Evolutionary conservation across 2,329 filamentous ascomycete genomes (phyloP), one percentile per base, ranked within the genome.

Genomic region (Aspergillus proliferans): DNA sequence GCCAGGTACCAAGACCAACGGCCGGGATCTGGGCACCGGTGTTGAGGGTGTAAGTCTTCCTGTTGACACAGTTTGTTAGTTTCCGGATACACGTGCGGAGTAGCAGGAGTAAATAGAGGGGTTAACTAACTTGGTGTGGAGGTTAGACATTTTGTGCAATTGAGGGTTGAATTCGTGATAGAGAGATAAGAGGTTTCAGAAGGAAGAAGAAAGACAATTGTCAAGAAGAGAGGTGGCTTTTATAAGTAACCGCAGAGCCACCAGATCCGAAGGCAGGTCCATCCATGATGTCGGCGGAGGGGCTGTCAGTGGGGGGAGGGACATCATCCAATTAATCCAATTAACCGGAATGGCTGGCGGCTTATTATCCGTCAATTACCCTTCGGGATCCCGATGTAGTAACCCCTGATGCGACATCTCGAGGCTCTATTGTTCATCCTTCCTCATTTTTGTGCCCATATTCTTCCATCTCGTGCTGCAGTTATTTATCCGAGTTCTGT

Each of bases 1-100:
- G 76, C 76, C 76, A 80, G 44, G 77, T 80, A 34, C 77, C 77
- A 50, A 80, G 75, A 24, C 77, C 76, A 41, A 79, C 56, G 33
- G 73, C 72, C 24, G 73, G 73, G 45, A 77, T 76, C 55, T 74
- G 68, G 52, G 64, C 72, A 34, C 74, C 74, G 14, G 73, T 76
- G 62, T 76, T 78, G 30, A 78, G 66, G 56, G 72, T 75, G 60
- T 73, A 72, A 18, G 58, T 60, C 51, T 68, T 70, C 46, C 67
- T 70, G 21, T 36, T 41, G 34, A 26, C 2, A 9, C 6, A n/a
- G 33, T 5, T 24, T 4, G 34, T 34, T 18, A 46, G 18, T 15
- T 12, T 45, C 41, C 10, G n/a, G 22, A n/a, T 3, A 42, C 26
- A 15, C 18, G n/a, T 10, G 24, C 28, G 30, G 22, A 21, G 15